These are phyloP conservation scores for Litsea cubeba DNA, from an alignment of 164 flowering plant genomes.

Conservation along the genomic window DNA sequence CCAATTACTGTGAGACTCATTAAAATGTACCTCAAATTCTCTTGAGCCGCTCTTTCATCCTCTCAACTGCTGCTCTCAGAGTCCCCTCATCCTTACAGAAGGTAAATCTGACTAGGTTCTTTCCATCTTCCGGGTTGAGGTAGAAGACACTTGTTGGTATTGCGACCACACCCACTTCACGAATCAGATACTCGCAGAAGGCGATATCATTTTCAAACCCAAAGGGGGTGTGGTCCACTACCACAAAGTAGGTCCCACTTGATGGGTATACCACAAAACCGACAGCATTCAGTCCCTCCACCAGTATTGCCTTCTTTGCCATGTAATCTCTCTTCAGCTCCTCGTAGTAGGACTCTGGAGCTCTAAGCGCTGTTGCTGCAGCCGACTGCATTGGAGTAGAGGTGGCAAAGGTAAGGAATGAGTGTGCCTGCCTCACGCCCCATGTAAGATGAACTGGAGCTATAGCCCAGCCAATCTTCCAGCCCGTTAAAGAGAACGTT, in stretches of 20 bases:
- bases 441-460: slow-evolving; percentile 91
- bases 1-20: neutral
- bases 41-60: slow-evolving; percentile 82
- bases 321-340: slow-evolving; percentile 76
- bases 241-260: slow-evolving; percentile 91
- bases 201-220: slow-evolving; percentile 77
- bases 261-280: slow-evolving; percentile 86
- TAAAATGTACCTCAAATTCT: slow-evolving; percentile 12
- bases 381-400: slow-evolving; percentile 92
- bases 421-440: slow-evolving; percentile 93
- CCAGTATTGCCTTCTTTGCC: slow-evolving; percentile 76
- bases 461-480: slow-evolving; percentile 99
- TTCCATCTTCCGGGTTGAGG: slow-evolving; percentile 88
- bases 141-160: slow-evolving; percentile 96
- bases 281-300: slow-evolving; percentile 73
- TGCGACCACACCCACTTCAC: slow-evolving; percentile 93
- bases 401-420: slow-evolving; percentile 87
- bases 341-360: slow-evolving; percentile 75
- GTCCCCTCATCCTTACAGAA: slow-evolving; percentile 98
- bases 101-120: slow-evolving; percentile 90
- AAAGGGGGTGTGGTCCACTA: slow-evolving; percentile 93
- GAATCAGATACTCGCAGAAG: slow-evolving; percentile 87
- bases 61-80: slow-evolving; percentile 66
- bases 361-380: slow-evolving; percentile 64
- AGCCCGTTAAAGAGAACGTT: slow-evolving; percentile 93